Conservation (phyloP, 257 asterid genomes). For the Thymus mandschuricus region DNA sequence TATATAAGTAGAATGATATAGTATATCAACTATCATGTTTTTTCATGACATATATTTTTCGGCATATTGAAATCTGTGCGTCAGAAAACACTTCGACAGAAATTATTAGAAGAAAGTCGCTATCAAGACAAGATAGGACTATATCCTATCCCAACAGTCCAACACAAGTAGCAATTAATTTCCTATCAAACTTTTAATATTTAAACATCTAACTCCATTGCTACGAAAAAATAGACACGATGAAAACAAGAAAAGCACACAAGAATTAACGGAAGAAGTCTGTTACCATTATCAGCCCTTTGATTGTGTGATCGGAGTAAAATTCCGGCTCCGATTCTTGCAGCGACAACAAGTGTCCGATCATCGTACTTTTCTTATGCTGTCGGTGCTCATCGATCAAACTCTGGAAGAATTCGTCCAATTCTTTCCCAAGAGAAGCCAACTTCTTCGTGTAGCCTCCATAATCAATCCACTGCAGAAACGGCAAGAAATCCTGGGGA, state of each 20-base stretch:
- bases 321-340: slow-evolving; percentile 31
- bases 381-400: slow-evolving; percentile 38
- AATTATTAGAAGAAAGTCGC: no score
- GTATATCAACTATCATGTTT: no score
- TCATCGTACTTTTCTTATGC: slow-evolving; percentile 35
- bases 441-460: slow-evolving; percentile 32
- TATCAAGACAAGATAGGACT: no score
- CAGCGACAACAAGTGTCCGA: slow-evolving; percentile 38
- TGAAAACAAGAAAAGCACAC: not conserved
- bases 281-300: slow-evolving; percentile 38
- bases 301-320: slow-evolving; percentile 37
- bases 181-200: no score
- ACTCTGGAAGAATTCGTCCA: slow-evolving; percentile 31
- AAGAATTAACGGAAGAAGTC: not conserved
- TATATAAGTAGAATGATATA: no score
- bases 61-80: no score
- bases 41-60: no score
- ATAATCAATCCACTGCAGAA: slow-evolving; percentile 41
- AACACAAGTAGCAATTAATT: no score
- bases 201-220: no score
- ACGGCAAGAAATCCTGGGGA: slow-evolving; percentile 43
- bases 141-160: no score
- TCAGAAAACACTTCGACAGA: no score
- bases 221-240: no score
- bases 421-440: slow-evolving; percentile 6